Evolutionary conservation across 306 rosid species (phyloP), one percentile per base, ranked within the genome.

Genomic region (Cucurbita maxima): DNA sequence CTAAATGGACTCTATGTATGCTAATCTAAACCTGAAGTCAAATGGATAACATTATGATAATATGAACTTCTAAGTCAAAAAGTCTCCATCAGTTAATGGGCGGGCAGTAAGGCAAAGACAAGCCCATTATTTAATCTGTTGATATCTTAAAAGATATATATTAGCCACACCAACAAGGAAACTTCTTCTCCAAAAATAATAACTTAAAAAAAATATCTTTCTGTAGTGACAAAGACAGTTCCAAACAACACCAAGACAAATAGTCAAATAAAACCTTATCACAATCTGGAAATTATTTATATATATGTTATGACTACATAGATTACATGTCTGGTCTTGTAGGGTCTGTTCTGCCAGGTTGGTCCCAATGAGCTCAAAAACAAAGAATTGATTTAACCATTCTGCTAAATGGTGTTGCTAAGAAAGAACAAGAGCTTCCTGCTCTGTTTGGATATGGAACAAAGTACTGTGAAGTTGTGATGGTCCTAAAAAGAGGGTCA

Each of bases 181-280:
- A 43, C 37, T 66, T 10, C 16, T 44, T 10, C 34, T 64, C 8
- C 34, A 63, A 40, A 40, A 43, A 9, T 63, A 41, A 41, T 64
- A 64, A 64, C 25, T n/a, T 41, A 5, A 3, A 30, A 30, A 30
- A 2, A 30, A 30, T 3, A 30, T 30, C 34, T 30, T 30, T 66
- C 72, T 66, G 72, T 66, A 66, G 38, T 66, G 72, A 66, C 11
- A 43, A 66, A 44, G 72, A 66, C 72, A 44, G n/a, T 54, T 0
- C 38, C 54, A 19, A 66, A 44, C 38, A 66, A 18, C 72, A 63
- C 15, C 50, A 5, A 43, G 38, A 43, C 50, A 66, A 63, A 40
- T 4, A 38, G 48, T 61, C 53, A 64, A 64, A 64, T 43, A 18
- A 0, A 62, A 10, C 53, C 71, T 66, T 44, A 45, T 45, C 54